Evolutionary conservation across 1,284 basidiomycete species (phyloP), one percentile per base, ranked within the genome.

Genomic region (Rhodotorula sp.): DNA sequence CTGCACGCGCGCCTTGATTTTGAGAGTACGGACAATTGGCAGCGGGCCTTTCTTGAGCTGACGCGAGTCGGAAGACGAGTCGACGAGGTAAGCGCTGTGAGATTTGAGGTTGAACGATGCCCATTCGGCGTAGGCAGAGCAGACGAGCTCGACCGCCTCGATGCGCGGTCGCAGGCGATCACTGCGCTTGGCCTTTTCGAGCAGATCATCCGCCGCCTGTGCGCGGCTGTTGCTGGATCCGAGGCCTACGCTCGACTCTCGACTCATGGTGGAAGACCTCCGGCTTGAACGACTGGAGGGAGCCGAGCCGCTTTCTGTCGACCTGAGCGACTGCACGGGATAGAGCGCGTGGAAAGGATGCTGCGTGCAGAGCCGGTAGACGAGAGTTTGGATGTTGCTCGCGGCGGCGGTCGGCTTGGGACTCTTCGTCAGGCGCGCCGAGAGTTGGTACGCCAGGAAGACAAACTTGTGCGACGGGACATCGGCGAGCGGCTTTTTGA

Each of bases 291-390:
- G 64, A 15, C 53, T 26, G 5, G 53, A 26, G 0, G 53, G 17
- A 4, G n/a, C 14, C 5, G 53, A 17, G 2, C 20, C 6, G 3
- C 18, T 15, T 12, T 24, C 24, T 20, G 61, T 59, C n/a, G 73
- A 69, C 42, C 81, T 80, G 3, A 84, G 80, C 1, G 91, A 91
- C 79, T 89, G 92, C 20, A 99, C 86, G 75, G 95, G 92, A 80
- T 95, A 96, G 10, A 97, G 82, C 74, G 88, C 89, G 79, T 99
- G 96, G 82, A 93, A 98, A 0, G 95, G 95, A 79, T 99, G 96
- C 65, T 98, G 92, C 62, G 82, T 81, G 76, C 90, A 91, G 85
- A 99, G 90, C 17, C 90, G 86, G 2, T 86, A 69, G 26, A 98
- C 83, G 26, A 96, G 82, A 1, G 76, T 80, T 67, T 88, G 87